These are phyloP conservation scores for Aureobasidium sp. DNA, from an alignment of 2,329 filamentous ascomycete genomes.

Conservation along the genomic window DNA sequence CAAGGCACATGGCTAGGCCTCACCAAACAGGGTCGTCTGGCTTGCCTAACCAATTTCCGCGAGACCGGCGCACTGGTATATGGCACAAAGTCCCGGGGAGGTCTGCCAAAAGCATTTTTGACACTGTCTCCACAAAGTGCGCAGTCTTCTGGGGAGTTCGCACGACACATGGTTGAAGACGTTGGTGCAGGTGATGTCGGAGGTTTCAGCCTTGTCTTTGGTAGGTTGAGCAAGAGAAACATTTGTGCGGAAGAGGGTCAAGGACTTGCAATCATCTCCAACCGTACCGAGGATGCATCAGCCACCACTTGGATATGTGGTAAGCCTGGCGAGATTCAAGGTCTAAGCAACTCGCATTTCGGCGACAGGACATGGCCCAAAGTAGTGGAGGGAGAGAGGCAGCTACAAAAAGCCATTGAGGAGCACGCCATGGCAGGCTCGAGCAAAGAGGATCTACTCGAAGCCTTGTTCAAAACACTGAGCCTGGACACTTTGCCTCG, in stretches of 20 bases:
- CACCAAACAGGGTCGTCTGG: conserved; percentile 51
- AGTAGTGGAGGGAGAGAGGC: conserved; percentile 48
- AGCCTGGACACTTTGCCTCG: conserved; percentile 47
- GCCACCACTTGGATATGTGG: conserved; percentile 44
- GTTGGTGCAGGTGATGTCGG: conserved; percentile 49
- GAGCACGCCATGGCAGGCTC: conserved; percentile 34
- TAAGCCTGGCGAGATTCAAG: conserved; percentile 43
- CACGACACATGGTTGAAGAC: conserved; percentile 45
- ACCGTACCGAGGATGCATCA: conserved; percentile 46
- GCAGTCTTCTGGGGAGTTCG: conserved; percentile 43
- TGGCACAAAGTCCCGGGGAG: conserved; percentile 45
- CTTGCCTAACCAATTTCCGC: conserved; percentile 56
- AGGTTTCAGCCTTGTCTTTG: conserved; percentile 55
- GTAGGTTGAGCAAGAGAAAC: conserved; percentile 30
- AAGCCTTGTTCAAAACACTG: conserved; percentile 44
- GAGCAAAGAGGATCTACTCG: conserved; percentile 41
- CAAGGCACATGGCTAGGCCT: conserved; percentile 59
- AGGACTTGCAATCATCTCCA: conserved; percentile 51
- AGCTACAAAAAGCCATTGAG: conserved; percentile 33
- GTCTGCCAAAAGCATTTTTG: conserved; percentile 53
- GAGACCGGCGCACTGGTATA: conserved; percentile 38
- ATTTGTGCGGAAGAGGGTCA: conserved; percentile 12
- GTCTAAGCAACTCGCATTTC: conserved; percentile 53
- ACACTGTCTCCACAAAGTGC: conserved; percentile 32
- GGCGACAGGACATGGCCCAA: conserved; percentile 54